Base-by-base conservation (phyloP, 768 basidiomycete genomes). In the Suillus brevipes region DNA sequence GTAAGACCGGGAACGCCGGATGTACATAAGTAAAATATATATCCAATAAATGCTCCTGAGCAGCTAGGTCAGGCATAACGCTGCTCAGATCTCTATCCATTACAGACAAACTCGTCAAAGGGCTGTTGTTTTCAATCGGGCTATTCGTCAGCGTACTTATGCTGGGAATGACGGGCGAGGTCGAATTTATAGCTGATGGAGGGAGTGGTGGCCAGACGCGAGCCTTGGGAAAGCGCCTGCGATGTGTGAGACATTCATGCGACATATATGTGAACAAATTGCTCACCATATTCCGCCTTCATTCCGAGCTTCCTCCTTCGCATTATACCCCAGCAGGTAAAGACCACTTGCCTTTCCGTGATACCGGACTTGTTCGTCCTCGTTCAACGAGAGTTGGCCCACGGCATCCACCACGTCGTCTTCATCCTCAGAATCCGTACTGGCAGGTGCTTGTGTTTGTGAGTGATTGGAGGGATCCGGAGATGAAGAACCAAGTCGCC, bases 21-120 rank as follows among this genome's bases (percentile, higher is more conserved):
- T 96, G 94, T 6, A 95, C 92, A 71, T 91, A 87, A 3, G 84
- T 83, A 75, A 94, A 96, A 75, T 95, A 96, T 0, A 93, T 78
- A 43, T 87, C 82, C 3, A 96, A 75, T 14, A 95, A 80, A 58
- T 87, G 85, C 62, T 91, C 84, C 75, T 94, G 92, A 47, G 82
- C 79, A 4, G 79, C 75, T 5, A 71, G 75, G 25, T 85, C 80
- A 0, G 92, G 93, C n/a, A 95, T 74, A 10, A 78, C 72, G 14
- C 71, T 72, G 57, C 75, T 76, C 23, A 82, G 78, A 23, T 82
- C 82, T 20, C 76, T 79, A 7, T 74, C 76, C 23, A 72, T 65
- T 14, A 72, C 68, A 13, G 72, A 64, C 49, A 73, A 71, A 28
- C 75, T 63, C n/a, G 31, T 14, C 31, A 74, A 57, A 8, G 74